Evolutionary conservation across 2,329 filamentous ascomycete species (phyloP), one percentile per base, ranked within the genome.

Genomic region (Epichloe sibirici): DNA sequence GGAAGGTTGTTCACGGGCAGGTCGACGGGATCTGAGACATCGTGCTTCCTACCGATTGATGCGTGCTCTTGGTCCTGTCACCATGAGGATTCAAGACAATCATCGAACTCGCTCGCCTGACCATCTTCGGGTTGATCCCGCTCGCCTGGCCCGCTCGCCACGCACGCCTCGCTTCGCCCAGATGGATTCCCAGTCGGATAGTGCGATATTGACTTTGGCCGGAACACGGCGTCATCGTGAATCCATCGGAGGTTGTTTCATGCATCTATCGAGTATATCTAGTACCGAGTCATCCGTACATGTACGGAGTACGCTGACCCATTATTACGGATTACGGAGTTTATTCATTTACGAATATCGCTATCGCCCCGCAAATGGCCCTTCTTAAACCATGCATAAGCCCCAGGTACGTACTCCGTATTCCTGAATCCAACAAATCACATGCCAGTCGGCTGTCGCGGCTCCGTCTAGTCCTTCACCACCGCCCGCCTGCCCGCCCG

Each of bases 361-460:
- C 17, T 21, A 21, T 21, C 17, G 17, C 17, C 17, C 17, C 17
- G 17, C 17, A 21, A 21, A 21, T 21, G 17, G 17, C 12, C 42
- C 44, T 8, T 9, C 25, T 12, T 12, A 17, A 11, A 21, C 17
- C 17, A 2, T 17, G 15, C 40, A 23, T 12, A 21, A 21, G 17
- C 17, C 17, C 17, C 17, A 21, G 17, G 17, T 21, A 21, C 17
- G 17, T 21, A 21, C 17, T 21, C 17, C 17, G 23, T 21, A 49
- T 34, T 28, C 25, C 42, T 49, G 38, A 35, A 45, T 31, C 42
- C 25, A 13, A 46, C n/a, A 46, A 46, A 46, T 53, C 51, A 49
- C 51, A 53, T 49, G 51, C 40, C 46, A 53, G 31, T 31, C 38
- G 46, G 15, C 15, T 43, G 48, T 53, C 42, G 43, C 45, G 28